Conservation (phyloP, 768 basidiomycete species). For the Hericium coralloides region DNA sequence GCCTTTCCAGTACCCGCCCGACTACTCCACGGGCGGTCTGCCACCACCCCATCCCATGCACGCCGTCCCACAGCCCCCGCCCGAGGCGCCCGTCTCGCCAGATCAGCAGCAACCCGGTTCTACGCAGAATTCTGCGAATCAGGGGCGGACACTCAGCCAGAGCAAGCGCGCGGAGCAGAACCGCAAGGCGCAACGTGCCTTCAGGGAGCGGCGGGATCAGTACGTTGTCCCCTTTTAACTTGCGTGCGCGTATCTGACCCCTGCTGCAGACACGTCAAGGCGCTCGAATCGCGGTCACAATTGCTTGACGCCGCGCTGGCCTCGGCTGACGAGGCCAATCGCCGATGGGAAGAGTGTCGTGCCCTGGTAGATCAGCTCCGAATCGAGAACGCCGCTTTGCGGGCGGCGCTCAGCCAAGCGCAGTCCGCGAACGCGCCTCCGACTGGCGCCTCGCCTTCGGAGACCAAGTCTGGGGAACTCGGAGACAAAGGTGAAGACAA, state of each 20-base stretch:
- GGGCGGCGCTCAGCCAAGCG: slow-evolving; percentile 51
- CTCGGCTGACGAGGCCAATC: slow-evolving; percentile 80
- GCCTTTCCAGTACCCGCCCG: slow-evolving; percentile 23
- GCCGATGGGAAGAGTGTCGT: slow-evolving; percentile 88
- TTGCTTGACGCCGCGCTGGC: slow-evolving; percentile 80
- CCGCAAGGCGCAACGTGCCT: slow-evolving; percentile 87
- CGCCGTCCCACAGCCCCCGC: slow-evolving; percentile 3
- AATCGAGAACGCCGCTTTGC: slow-evolving; percentile 71
- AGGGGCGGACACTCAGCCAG: slow-evolving; percentile 56
- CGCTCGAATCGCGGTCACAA: slow-evolving; percentile 78
- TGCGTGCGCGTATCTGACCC: background rate
- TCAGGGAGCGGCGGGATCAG: slow-evolving; percentile 86
- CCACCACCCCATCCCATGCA: slow-evolving; percentile 10
- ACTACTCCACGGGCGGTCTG: slow-evolving; percentile 6
- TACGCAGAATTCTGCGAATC: slow-evolving; percentile 7
- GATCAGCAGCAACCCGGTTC: slow-evolving; percentile 11
- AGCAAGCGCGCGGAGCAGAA: slow-evolving; percentile 93
- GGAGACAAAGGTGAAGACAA: background rate
- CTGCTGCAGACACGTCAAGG: slow-evolving; percentile 66
- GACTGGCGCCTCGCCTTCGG: no score
- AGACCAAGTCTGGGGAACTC: no score
- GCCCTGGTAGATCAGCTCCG: slow-evolving; percentile 81
- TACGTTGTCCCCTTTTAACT: slow-evolving; percentile 30
- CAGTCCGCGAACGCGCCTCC: slow-evolving; percentile 14
- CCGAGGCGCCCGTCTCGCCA: slow-evolving; percentile 4